Evolutionary conservation across 768 basidiomycete genomes (phyloP).

Genomic region (Pleurotus ostreatus): DNA sequence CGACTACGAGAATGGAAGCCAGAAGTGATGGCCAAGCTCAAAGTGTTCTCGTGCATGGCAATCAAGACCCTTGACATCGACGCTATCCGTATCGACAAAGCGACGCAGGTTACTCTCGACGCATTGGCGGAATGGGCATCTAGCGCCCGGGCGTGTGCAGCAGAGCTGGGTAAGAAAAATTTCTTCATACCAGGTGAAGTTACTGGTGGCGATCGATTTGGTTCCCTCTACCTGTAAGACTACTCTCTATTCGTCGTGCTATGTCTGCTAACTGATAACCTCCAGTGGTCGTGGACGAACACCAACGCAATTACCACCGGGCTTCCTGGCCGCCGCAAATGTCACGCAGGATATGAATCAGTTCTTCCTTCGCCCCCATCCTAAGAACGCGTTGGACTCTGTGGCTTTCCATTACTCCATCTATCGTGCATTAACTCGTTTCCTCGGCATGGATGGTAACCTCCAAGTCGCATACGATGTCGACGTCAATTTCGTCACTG

Average conservation of each 20-base stretch:
- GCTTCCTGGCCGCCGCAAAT: constrained; percentile 68
- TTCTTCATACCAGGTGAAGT: constrained; percentile 93
- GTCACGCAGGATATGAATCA: constrained; percentile 55
- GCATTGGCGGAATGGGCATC: constrained; percentile 76
- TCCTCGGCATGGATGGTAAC: constrained; percentile 96
- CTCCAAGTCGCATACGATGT: constrained; percentile 87
- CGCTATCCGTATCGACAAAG: constrained; percentile 93
- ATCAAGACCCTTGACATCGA: constrained; percentile 89
- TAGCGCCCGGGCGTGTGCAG: constrained; percentile 71
- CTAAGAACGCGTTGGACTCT: constrained; percentile 62
- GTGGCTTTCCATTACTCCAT: constrained; percentile 94
- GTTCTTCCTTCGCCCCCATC: constrained; percentile 74
- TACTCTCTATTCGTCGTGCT: background rate
- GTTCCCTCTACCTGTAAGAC: constrained; percentile 77
- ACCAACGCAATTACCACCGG: constrained; percentile 60
- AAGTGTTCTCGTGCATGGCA: constrained; percentile 78
- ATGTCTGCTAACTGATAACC: background rate
- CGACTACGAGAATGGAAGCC: constrained; percentile 92
- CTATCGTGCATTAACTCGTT: constrained; percentile 81
- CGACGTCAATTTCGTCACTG: constrained; percentile 75
- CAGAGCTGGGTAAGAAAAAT: constrained; percentile 69
- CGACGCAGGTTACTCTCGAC: constrained; percentile 85
- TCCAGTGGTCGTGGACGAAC: constrained; percentile 85
- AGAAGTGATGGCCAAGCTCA: constrained; percentile 70
- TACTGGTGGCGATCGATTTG: constrained; percentile 91